phyloP scores from a whole-genome alignment of 2,329 filamentous ascomycete species.

The Cryphonectria radicalis region DNA sequence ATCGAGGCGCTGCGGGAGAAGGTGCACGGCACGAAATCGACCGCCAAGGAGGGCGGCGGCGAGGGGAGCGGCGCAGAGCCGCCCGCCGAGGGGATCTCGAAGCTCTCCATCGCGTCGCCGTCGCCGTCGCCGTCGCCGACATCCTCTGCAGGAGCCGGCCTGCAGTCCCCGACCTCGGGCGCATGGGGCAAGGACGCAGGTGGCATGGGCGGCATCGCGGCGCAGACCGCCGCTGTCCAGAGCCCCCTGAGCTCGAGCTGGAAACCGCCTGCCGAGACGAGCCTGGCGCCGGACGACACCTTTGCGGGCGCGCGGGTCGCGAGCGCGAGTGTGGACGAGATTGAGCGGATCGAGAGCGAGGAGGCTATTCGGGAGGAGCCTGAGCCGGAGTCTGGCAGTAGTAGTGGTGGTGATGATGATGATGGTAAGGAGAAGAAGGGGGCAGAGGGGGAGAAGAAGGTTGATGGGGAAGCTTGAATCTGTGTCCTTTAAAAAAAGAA shows the following conservation, averaged over 20 bases:
- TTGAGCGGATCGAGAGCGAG: constrained; percentile 45
- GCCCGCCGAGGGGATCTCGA: constrained; percentile 26
- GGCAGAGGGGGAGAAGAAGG: not conserved
- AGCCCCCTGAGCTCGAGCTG: constrained; percentile 44
- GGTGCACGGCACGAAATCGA: constrained; percentile 50
- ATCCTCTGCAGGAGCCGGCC: constrained; percentile 35
- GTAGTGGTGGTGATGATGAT: constrained; percentile 40
- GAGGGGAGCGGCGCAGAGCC: constrained; percentile 24
- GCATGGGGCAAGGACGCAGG: constrained; percentile 43
- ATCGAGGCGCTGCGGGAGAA: constrained; percentile 59
- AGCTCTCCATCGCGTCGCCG: constrained; percentile 22
- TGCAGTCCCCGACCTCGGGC: constrained; percentile 51
- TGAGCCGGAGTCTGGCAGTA: constrained; percentile 38
- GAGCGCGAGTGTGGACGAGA: constrained; percentile 43
- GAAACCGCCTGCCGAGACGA: constrained; percentile 41
- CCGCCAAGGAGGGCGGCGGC: constrained; percentile 32
- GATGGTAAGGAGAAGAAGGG: not conserved
- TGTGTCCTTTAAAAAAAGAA: not conserved
- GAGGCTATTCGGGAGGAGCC: constrained; percentile 47
- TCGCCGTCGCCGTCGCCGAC: not conserved
- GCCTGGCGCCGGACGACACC: constrained; percentile 27
- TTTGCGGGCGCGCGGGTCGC: constrained; percentile 41
- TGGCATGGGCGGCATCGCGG: constrained; percentile 31
- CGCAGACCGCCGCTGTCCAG: constrained; percentile 41
- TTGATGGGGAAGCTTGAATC: not conserved